Conservation (phyloP, 139 green algal species). For the Eudorina sp. region DNA sequence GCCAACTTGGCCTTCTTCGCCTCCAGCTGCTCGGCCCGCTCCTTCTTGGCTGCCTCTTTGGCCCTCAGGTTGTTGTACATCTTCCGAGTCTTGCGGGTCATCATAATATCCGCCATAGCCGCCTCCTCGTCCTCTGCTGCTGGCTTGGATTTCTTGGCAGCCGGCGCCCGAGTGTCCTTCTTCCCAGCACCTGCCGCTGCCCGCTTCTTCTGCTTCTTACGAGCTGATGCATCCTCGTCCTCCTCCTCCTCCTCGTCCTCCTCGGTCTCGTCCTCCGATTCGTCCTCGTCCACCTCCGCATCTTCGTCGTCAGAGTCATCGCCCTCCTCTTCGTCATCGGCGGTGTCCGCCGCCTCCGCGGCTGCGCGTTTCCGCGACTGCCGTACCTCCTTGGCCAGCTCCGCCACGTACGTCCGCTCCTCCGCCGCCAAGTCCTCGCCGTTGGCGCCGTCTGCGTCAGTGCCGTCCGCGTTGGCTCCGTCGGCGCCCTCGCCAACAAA, state of each 20-base stretch:
- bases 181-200: too few species aligned
- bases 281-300: conserved; percentile 43
- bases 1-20: conserved; percentile 43
- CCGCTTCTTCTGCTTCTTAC: conserved; percentile 7
- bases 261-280: not conserved
- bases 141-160: conserved; percentile 29
- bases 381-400: conserved; percentile 81
- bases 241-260: conserved; percentile 43
- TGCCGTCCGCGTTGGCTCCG: conserved; percentile 12
- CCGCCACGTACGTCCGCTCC: conserved; percentile 70
- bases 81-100: conserved; percentile 90
- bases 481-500: conserved; percentile 53
- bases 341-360: not conserved
- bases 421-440: conserved; percentile 59
- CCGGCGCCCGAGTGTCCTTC: not conserved
- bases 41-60: conserved; percentile 68
- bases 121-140: conserved; percentile 73
- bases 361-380: conserved; percentile 15
- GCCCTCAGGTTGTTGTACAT: conserved; percentile 90
- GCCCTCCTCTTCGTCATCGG: conserved; percentile 44
- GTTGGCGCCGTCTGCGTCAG: not conserved
- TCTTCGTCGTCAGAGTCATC: conserved; percentile 52
- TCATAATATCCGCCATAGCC: conserved; percentile 90
- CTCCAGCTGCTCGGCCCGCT: conserved; percentile 74
- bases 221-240: not conserved